These are phyloP conservation scores for Plasmodium ovale DNA, from an alignment of 169 alveolate species.

Conservation along the genomic window DNA sequence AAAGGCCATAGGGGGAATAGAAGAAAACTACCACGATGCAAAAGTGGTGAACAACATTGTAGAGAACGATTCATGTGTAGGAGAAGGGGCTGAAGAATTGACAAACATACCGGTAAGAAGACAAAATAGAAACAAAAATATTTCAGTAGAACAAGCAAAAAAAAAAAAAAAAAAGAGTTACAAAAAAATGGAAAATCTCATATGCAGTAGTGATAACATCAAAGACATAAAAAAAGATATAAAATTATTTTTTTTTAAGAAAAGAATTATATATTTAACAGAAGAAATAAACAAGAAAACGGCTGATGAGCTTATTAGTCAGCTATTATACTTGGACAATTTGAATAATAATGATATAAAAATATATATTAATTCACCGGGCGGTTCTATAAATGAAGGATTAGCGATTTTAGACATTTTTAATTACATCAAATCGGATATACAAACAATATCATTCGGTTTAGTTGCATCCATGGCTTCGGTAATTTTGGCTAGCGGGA, in stretches of 20 bases:
- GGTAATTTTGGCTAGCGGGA: conserved; percentile 89
- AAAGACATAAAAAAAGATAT: conserved; percentile 65
- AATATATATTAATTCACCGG: conserved; percentile 90
- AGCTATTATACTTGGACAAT: conserved; percentile 84
- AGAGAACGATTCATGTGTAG: not conserved
- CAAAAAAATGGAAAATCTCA: conserved; percentile 9
- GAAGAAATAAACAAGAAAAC: conserved; percentile 86
- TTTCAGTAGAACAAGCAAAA: not conserved
- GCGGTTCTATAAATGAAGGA: conserved; percentile 89
- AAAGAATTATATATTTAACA: conserved; percentile 80
- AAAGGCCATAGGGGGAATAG: not conserved
- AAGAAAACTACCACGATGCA: not conserved
- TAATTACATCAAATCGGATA: conserved; percentile 85
- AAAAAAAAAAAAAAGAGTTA: conserved; percentile 15
- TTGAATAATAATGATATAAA: conserved; percentile 84
- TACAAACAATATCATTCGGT: conserved; percentile 89
- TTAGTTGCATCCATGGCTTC: conserved; percentile 92
- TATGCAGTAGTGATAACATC: conserved; percentile 3
- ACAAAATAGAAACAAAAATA: not conserved
- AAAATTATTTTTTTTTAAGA: conserved; percentile 53
- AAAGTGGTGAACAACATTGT: not conserved
- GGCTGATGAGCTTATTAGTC: conserved; percentile 85
- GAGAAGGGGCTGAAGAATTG: not conserved
- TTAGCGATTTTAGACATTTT: conserved; percentile 89
- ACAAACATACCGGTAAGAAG: not conserved